Evolutionary conservation across 75 land plant species (phyloP), one percentile per base, ranked within the genome.

Genomic region (Chamaecyparis obtusa): DNA sequence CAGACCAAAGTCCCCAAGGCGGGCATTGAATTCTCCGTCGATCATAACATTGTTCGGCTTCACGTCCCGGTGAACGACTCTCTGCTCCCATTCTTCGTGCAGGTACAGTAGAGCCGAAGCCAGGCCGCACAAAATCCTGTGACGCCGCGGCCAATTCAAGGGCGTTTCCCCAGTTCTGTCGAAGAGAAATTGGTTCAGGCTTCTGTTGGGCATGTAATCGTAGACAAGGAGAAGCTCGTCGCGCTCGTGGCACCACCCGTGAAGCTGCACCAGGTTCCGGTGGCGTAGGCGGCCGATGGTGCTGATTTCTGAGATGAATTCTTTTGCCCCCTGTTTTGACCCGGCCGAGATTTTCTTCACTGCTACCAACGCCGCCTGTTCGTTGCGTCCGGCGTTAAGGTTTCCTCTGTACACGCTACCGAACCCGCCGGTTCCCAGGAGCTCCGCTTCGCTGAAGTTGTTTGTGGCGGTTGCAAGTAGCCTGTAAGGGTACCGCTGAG

Each of bases 221-320:
- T 51, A 51, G 54, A 51, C 54, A 11, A 51, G 54, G 54, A 51
- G 54, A 51, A 51, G 54, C 54, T 51, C 54, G 15, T 77, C 41
- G n/a, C 80, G 46, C 13, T 48, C 43, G 9, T 60, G 72, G 87
- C 92, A 90, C 89, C 91, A 91, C 19, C 92, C 91, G 27, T 83
- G 81, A 8, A 91, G 83, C 55, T 41, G 88, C 74, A 90, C 88
- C 43, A 91, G 78, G 56, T 91, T 91, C n/a, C 92, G 89, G 78
- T 91, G 92, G 33, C 92, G 74, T 33, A 51, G 54, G 54, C 54
- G 15, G 15, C 54, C 54, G 0, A 51, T 51, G 54, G 54, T 51
- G 54, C 14, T 51, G 54, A 51, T 51, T 51, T 51, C 54, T 13
- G 54, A 51, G 54, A 51, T 51, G 54, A 51, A 51, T 13, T 51